These are phyloP conservation scores for Pseudocercospora vitis DNA, from an alignment of 2,329 filamentous ascomycete species.

Conservation along the genomic window DNA sequence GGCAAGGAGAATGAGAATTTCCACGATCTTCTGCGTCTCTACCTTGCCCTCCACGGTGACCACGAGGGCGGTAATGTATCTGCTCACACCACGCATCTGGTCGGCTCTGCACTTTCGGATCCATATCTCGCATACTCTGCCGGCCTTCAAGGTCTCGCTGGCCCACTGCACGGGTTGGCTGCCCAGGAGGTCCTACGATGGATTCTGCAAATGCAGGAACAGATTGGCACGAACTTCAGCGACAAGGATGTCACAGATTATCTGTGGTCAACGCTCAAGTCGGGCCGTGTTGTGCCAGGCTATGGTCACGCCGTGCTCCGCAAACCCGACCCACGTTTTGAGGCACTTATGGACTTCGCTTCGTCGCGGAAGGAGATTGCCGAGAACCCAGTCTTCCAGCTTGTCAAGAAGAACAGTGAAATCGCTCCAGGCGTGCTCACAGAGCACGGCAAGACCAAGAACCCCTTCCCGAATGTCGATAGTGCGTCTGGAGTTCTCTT, in stretches of 20 bases:
- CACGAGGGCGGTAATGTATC: slow-evolving; percentile 98
- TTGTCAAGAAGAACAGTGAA: slow-evolving; percentile 90
- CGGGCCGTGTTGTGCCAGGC: slow-evolving; percentile 88
- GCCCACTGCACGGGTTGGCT: slow-evolving; percentile 88
- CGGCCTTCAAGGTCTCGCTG: slow-evolving; percentile 89
- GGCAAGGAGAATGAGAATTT: slow-evolving; percentile 88
- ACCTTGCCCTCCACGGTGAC: slow-evolving; percentile 94
- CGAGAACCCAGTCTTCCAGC: slow-evolving; percentile 83
- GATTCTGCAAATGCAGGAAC: slow-evolving; percentile 93
- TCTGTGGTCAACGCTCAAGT: slow-evolving; percentile 90
- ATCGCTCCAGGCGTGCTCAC: slow-evolving; percentile 87
- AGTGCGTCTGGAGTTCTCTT: slow-evolving; percentile 90
- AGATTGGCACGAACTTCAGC: slow-evolving; percentile 74
- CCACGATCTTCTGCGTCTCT: slow-evolving; percentile 90
- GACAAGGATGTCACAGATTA: slow-evolving; percentile 84
- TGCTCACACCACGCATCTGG: slow-evolving; percentile 90
- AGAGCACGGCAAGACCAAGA: slow-evolving; percentile 77
- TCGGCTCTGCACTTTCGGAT: slow-evolving; percentile 90
- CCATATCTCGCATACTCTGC: slow-evolving; percentile 96
- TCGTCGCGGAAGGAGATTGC: slow-evolving; percentile 80
- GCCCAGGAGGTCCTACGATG: slow-evolving; percentile 96
- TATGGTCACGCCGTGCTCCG: slow-evolving; percentile 95
- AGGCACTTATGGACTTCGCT: slow-evolving; percentile 95
- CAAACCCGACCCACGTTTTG: slow-evolving; percentile 94
- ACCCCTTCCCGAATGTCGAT: slow-evolving; percentile 90